Conservation (phyloP, 208 protist genomes). For the Trypanosoma rangeli region DNA sequence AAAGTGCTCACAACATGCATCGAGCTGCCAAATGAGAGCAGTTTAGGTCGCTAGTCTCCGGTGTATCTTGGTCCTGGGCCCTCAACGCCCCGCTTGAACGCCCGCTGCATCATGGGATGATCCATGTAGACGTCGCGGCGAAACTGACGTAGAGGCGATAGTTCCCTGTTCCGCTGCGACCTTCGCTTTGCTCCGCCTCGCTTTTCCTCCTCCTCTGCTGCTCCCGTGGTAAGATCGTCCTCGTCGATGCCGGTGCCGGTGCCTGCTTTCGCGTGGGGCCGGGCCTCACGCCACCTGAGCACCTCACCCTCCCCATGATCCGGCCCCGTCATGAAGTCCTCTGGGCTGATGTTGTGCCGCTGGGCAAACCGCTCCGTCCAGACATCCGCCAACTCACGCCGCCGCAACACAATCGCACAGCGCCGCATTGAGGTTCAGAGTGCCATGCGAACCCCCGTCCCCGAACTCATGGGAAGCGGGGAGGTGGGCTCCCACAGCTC, state of each 20-base stretch:
- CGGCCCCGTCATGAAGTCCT: slow-evolving; percentile 55
- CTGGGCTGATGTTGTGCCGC: slow-evolving; percentile 40
- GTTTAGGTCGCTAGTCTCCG: slow-evolving; percentile 31
- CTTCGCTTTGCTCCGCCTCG: slow-evolving; percentile 5
- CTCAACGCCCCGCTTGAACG: slow-evolving; percentile 35
- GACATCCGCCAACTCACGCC: slow-evolving; percentile 44
- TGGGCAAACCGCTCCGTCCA: slow-evolving; percentile 80
- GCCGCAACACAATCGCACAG: slow-evolving; percentile 56
- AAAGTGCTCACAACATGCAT: not conserved
- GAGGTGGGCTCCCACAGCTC: slow-evolving; percentile 51
- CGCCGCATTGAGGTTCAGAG: slow-evolving; percentile 76
- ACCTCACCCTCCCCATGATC: slow-evolving; percentile 7
- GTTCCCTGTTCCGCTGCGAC: not conserved
- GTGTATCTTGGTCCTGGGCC: slow-evolving; percentile 76
- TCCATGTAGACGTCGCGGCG: slow-evolving; percentile 64
- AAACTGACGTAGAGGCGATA: slow-evolving; percentile 49
- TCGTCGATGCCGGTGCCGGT: slow-evolving; percentile 70
- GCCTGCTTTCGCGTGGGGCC: slow-evolving; percentile 36
- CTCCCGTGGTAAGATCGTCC: slow-evolving; percentile 48
- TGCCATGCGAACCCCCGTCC: slow-evolving; percentile 58
- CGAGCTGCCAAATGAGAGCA: not conserved
- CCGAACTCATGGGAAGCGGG: slow-evolving; percentile 48
- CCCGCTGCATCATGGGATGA: slow-evolving; percentile 67
- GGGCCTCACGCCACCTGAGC: slow-evolving; percentile 19
- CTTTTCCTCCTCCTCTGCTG: slow-evolving; percentile 15